phyloP scores from a whole-genome alignment of 2,329 filamentous ascomycete species.

The Cryphonectria nitschkei region DNA sequence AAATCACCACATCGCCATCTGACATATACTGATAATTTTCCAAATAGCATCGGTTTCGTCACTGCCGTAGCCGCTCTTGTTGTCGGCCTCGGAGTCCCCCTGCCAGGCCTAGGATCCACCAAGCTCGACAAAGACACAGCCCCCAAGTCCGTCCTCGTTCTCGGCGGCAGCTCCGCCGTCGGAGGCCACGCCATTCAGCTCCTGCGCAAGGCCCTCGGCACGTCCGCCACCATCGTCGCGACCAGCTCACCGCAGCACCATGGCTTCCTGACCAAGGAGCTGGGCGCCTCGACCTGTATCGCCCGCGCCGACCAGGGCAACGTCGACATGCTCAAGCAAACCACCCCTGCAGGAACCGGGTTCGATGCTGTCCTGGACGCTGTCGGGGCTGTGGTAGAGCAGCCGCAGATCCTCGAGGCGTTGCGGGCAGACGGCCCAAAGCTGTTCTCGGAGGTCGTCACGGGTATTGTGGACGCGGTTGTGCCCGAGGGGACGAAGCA shows the following conservation, averaged over 20 bases:
- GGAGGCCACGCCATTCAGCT: constrained; percentile 42
- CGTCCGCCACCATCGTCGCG: constrained; percentile 36
- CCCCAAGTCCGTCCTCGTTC: constrained; percentile 38
- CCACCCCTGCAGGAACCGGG: constrained; percentile 32
- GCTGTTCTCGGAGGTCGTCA: constrained; percentile 38
- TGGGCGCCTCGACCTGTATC: constrained; percentile 32
- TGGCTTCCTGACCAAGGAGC: constrained; percentile 26
- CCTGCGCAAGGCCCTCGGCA: constrained; percentile 38
- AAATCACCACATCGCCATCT: background rate
- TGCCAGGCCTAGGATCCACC: constrained; percentile 33
- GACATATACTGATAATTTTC: background rate
- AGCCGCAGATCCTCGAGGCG: constrained; percentile 34
- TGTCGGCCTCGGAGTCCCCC: constrained; percentile 34
- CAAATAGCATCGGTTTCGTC: constrained; percentile 34
- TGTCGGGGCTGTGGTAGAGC: constrained; percentile 35
- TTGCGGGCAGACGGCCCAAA: constrained; percentile 35
- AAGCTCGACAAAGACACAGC: constrained; percentile 1
- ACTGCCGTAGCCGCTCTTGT: constrained; percentile 33
- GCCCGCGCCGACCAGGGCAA: constrained; percentile 30
- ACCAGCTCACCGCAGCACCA: constrained; percentile 39
- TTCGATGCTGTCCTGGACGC: constrained; percentile 42
- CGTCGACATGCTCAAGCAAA: constrained; percentile 31
- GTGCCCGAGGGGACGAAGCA: constrained; percentile 36
- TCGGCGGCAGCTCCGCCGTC: constrained; percentile 41
- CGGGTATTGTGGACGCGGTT: constrained; percentile 30